Conservation (phyloP, 1,139 yeast species). For the Candida smagusa region DNA sequence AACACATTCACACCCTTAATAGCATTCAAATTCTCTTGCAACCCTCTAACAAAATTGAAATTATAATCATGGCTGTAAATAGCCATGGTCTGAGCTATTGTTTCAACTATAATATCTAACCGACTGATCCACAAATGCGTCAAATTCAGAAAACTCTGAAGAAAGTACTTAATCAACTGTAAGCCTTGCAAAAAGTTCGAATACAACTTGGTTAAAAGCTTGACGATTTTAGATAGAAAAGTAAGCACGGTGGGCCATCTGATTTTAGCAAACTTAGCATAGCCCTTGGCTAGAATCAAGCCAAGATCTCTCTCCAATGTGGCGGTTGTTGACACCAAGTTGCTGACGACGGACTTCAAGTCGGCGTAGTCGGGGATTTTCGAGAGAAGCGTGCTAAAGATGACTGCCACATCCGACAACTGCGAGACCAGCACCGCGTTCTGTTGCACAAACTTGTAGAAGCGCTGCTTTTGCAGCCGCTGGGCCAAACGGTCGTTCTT, state of each 20-base stretch:
- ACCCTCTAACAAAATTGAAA: slow-evolving; percentile 2
- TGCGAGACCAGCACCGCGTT: slow-evolving; percentile 6
- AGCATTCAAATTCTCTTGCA: slow-evolving; percentile 4
- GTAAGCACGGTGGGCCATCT: background rate
- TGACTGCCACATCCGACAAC: slow-evolving; percentile 32
- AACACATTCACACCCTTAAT: slow-evolving; percentile 12
- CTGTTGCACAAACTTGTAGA: slow-evolving; percentile 20
- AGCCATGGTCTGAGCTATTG: slow-evolving; percentile 2
- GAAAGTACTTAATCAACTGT: slow-evolving; percentile 18
- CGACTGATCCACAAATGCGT: slow-evolving; percentile 14
- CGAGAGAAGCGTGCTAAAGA: slow-evolving; percentile 37
- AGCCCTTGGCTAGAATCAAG: slow-evolving; percentile 2
- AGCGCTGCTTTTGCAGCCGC: slow-evolving; percentile 3
- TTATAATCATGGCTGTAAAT: slow-evolving; percentile 1
- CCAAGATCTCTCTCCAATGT: slow-evolving; percentile 32
- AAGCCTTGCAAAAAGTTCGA: slow-evolving; percentile 3
- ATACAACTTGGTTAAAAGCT: slow-evolving; percentile 3
- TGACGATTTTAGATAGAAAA: slow-evolving; percentile 2
- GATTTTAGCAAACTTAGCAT: slow-evolving; percentile 2
- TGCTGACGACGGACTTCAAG: slow-evolving; percentile 32
- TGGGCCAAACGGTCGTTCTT: slow-evolving; percentile 1
- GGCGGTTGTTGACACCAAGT: slow-evolving; percentile 21
- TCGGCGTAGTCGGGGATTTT: slow-evolving; percentile 45
- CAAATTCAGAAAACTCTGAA: slow-evolving; percentile 36
- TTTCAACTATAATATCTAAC: slow-evolving; percentile 6